These are phyloP conservation scores for Hibiscus trionum DNA, from an alignment of 345 rosid genomes.

Conservation along the genomic window DNA sequence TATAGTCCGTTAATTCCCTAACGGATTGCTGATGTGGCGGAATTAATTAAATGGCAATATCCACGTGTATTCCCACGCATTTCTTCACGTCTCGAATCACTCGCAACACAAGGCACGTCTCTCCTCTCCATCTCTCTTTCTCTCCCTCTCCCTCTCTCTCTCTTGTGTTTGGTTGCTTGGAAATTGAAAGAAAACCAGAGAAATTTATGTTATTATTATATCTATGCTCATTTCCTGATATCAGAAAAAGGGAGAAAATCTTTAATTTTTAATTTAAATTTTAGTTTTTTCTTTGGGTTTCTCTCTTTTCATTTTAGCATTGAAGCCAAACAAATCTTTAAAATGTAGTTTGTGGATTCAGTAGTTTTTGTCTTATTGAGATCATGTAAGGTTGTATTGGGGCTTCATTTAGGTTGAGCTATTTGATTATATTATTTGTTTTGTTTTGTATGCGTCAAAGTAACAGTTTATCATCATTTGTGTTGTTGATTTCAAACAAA, in stretches of 20 bases:
- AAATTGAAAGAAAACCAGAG: not conserved
- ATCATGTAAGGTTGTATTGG: not conserved
- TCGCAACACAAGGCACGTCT: conserved; percentile 25
- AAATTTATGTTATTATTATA: not conserved
- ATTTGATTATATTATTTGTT: not conserved
- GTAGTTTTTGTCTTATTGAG: not conserved
- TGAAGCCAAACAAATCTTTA: not conserved
- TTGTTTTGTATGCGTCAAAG: not conserved
- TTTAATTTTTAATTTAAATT: not conserved
- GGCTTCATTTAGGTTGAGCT: not conserved
- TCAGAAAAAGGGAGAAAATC: not conserved
- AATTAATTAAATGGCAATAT: too few relatives aligned
- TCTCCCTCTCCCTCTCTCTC: conserved; percentile 1
- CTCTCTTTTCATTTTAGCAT: not conserved
- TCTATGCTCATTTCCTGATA: not conserved
- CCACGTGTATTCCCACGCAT: too few relatives aligned
- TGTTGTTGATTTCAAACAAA: not conserved
- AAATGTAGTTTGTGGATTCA: not conserved
- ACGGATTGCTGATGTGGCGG: too few relatives aligned
- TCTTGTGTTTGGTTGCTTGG: conserved; percentile 15
- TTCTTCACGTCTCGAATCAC: conserved; percentile 13
- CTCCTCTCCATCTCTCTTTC: not conserved
- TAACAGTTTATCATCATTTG: not conserved
- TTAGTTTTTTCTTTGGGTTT: not conserved
- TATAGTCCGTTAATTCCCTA: too few relatives aligned